phyloP scores from a whole-genome alignment of 2,329 filamentous ascomycete species.

The Beauveria brongniartii region DNA sequence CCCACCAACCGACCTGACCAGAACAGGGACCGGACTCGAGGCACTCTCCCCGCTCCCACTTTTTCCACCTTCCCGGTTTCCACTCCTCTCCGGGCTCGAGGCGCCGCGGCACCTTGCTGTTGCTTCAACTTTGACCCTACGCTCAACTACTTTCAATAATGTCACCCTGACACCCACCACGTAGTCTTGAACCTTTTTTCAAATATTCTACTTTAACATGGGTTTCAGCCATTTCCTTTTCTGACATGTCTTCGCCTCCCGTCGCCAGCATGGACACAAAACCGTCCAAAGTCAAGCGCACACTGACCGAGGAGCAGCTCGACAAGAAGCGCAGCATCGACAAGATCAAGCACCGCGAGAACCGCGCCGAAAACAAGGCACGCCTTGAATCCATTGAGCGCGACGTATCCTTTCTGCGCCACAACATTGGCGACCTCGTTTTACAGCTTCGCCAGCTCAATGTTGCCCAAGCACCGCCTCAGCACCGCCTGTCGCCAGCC shows the following conservation, averaged over 20 bases:
- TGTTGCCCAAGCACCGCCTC: not conserved
- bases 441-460: slow-evolving; percentile 13
- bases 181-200: too few relatives aligned
- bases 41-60: too few relatives aligned
- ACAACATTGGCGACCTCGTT: slow-evolving; percentile 16
- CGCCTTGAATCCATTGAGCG: slow-evolving; percentile 21
- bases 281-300: slow-evolving; percentile 11
- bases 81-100: too few relatives aligned
- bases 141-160: too few relatives aligned
- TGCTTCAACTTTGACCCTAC: too few relatives aligned
- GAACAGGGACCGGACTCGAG: too few relatives aligned
- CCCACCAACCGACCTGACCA: not conserved
- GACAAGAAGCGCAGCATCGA: slow-evolving; percentile 20
- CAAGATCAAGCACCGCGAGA: slow-evolving; percentile 19
- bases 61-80: too few relatives aligned
- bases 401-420: slow-evolving; percentile 18
- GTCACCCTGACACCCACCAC: too few relatives aligned
- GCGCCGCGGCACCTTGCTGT: too few relatives aligned
- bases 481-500: not conserved
- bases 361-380: slow-evolving; percentile 19
- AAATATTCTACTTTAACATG: too few relatives aligned
- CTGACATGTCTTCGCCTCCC: not conserved
- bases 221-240: not conserved
- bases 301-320: slow-evolving; percentile 17
- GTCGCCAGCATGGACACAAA: not conserved